A percentile compares a stretch with the other conserved stretches of the same genome.
Evolutionary conservation across 257 asterid genomes (phyloP).

Genomic region (Apocynum venetum): DNA sequence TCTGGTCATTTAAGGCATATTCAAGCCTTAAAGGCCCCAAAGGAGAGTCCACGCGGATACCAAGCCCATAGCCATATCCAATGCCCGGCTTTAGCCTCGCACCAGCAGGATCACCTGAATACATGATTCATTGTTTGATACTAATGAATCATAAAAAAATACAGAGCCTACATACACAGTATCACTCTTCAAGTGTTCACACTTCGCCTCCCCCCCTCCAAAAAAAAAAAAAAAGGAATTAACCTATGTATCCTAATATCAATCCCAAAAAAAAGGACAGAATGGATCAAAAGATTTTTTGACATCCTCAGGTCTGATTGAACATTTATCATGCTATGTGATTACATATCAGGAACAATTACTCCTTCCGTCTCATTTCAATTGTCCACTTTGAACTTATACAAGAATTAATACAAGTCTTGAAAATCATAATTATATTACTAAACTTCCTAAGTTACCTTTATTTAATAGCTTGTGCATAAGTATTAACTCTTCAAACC

Average conservation of each 20-base stretch:
- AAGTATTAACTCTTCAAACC: too few relatives aligned
- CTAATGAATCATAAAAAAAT: neutral
- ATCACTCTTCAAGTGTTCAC: neutral
- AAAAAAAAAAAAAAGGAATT: neutral
- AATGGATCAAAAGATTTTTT: neutral
- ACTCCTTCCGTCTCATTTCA: too few relatives aligned
- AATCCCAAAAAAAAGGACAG: neutral
- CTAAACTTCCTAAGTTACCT: too few relatives aligned
- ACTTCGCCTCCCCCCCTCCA: neutral
- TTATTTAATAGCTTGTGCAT: too few relatives aligned
- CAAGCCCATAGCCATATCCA: conserved; percentile 86
- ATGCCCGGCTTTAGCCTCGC: conserved; percentile 94
- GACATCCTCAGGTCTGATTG: too few relatives aligned
- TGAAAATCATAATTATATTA: too few relatives aligned
- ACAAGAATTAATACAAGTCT: too few relatives aligned
- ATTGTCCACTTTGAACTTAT: too few relatives aligned
- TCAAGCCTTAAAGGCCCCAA: conserved; percentile 92
- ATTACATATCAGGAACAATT: neutral
- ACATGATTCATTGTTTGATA: neutral
- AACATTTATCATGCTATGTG: neutral
- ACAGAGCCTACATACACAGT: neutral
- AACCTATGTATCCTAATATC: neutral
- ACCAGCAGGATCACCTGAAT: conserved; percentile 91
- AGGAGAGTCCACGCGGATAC: conserved; percentile 89
- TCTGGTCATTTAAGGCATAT: conserved; percentile 83